Percentiles rank a stretch among this genome's conserved stretches.
Evolutionary conservation across 345 rosid genomes (phyloP).

Genomic region (Noccaea caerulescens): DNA sequence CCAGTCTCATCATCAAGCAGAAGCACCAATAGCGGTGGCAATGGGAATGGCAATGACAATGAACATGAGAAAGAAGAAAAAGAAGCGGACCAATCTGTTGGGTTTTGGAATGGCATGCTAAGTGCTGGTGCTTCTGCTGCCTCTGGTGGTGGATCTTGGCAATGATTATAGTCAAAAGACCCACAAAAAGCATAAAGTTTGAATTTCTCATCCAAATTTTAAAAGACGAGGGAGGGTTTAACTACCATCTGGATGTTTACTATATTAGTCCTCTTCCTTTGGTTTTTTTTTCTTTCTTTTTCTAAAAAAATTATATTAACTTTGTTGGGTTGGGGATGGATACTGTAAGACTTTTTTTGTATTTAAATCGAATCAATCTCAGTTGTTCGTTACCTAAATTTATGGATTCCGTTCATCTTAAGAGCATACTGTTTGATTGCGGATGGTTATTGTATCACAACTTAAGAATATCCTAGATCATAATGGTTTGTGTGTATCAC

Average conservation of each 20-base stretch:
- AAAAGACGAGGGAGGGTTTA: constrained; percentile 27
- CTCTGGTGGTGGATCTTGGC: constrained; percentile 42
- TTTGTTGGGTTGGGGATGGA: constrained; percentile 39
- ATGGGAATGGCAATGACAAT: constrained; percentile 8
- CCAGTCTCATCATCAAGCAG: constrained; percentile 44
- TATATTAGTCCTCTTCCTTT: constrained; percentile 6
- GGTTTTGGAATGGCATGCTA: constrained; percentile 46
- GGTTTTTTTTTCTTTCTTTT: neutral
- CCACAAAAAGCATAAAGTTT: neutral
- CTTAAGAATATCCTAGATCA: neutral
- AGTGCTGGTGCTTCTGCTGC: constrained; percentile 34
- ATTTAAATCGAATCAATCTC: constrained; percentile 27
- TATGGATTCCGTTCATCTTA: neutral
- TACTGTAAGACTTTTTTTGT: constrained; percentile 37
- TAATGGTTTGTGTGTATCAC: neutral
- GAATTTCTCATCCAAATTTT: constrained; percentile 37
- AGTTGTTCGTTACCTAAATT: constrained; percentile 23
- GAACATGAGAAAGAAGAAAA: constrained; percentile 33
- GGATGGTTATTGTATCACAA: neutral
- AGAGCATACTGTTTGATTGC: neutral
- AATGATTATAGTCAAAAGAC: constrained; percentile 24
- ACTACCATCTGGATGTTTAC: constrained; percentile 27
- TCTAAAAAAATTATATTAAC: constrained; percentile 8
- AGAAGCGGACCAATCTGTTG: constrained; percentile 38
- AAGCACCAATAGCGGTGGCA: constrained; percentile 37